These are phyloP conservation scores for Ascochyta lentis DNA, from an alignment of 2,329 filamentous ascomycete species.

Conservation along the genomic window DNA sequence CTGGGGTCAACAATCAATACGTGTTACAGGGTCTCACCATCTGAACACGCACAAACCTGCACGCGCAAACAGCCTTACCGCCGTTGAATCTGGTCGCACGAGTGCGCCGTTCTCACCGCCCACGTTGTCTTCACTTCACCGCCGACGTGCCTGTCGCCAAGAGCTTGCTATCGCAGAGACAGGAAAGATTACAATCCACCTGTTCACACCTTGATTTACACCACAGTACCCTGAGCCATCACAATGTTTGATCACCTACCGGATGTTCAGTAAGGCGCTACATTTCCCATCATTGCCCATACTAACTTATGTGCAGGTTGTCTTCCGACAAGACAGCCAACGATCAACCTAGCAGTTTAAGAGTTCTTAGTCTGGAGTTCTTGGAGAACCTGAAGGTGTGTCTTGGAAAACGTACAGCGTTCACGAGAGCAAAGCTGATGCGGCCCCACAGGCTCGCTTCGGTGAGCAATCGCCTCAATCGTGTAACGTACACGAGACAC, in stretches of 20 bases:
- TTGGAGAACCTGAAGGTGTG: constrained; percentile 31
- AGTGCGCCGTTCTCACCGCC: neutral
- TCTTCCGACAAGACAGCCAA: constrained; percentile 7
- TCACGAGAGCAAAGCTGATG: neutral
- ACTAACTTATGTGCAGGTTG: constrained; percentile 4
- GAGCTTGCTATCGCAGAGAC: neutral
- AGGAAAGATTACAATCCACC: neutral
- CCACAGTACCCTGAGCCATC: neutral
- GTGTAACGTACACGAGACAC: constrained; percentile 21
- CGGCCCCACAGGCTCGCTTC: constrained; percentile 28
- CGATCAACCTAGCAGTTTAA: neutral
- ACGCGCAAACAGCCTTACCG: constrained; percentile 10
- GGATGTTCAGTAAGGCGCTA: neutral
- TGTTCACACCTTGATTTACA: neutral
- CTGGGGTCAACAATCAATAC: constrained; percentile 6
- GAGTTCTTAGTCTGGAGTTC: constrained; percentile 21
- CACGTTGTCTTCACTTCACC: constrained; percentile 14
- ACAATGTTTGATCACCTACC: neutral
- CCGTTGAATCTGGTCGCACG: neutral
- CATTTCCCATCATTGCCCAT: neutral
- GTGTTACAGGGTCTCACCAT: constrained; percentile 3
- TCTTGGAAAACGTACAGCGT: neutral
- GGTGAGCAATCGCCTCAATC: constrained; percentile 31
- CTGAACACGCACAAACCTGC: neutral
- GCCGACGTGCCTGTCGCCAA: constrained; percentile 4